Evolutionary conservation across 2,329 filamentous ascomycete genomes (phyloP), one percentile per base, ranked within the genome.

Genomic region (Colletotrichum phormii): DNA sequence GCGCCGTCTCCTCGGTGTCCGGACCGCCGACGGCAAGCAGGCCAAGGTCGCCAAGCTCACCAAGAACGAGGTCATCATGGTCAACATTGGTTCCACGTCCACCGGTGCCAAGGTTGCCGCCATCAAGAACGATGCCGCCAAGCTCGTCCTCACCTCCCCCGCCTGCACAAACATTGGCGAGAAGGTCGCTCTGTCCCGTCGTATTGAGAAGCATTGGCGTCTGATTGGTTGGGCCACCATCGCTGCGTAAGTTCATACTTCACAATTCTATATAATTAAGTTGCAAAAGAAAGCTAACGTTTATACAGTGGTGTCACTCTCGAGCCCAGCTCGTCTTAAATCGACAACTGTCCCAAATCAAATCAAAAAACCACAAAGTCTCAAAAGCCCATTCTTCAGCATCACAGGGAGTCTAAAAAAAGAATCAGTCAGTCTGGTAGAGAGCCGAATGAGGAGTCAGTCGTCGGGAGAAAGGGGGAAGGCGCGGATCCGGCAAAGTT

Each of bases 51-150:
- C 95, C 79, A 99, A 99, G 88, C 89, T 99, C 76, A 89, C 95
- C 71, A 99, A 98, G 92, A 98, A 98, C 86, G 97, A 99, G 85
- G 95, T 98, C 80, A 93, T 99, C 85, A 98, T 99, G 97, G 97
- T 99, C 77, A 99, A 99, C 89, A 99, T 99, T 82, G 97, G 97
- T 75, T 98, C 95, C 49, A 98, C 96, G 11, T 97, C 97, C 59
- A 98, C 96, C 15, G 97, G 97, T 84, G 97, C 97, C 77, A 99
- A 98, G 91, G 95, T 99, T 66, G 91, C 97, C 72, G 96, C 95
- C 79, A 97, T 98, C 82, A 98, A 97, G 90, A 95, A 96, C 80
- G 97, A 99, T 89, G 96, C 95, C 71, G 97, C 97, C 71, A 98
- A 98, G 88, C 89, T 99, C 77, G 93, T 94, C 73, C 88, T 99